phyloP scores from a whole-genome alignment of 306 rosid species.

The Nissolia schottii region DNA sequence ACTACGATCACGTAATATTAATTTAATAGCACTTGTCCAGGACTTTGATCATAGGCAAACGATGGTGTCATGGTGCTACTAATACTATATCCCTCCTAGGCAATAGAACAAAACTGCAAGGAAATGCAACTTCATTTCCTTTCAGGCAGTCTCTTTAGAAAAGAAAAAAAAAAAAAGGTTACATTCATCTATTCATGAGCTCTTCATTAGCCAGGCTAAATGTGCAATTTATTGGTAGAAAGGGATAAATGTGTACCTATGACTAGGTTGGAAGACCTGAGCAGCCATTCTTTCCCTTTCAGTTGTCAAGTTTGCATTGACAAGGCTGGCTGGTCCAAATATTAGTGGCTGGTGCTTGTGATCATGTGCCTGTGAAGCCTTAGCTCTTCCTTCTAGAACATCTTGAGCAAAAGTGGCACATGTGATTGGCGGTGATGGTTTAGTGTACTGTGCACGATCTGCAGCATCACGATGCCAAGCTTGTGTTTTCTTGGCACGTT shows the following conservation, averaged over 20 bases:
- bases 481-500: slow-evolving; percentile 75
- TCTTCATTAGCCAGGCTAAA: neutral
- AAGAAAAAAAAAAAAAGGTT: too few relatives aligned
- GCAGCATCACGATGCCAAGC: slow-evolving; percentile 80
- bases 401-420: slow-evolving; percentile 99
- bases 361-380: slow-evolving; percentile 72
- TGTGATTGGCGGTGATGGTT: slow-evolving; percentile 75
- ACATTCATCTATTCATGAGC: neutral
- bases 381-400: slow-evolving; percentile 95
- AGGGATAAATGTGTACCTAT: slow-evolving; percentile 30
- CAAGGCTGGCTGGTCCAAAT: slow-evolving; percentile 92
- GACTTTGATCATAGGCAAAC: neutral
- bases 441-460: slow-evolving; percentile 51
- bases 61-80: neutral
- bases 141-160: neutral
- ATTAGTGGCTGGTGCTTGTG: slow-evolving; percentile 91
- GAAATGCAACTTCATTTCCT: slow-evolving; percentile 10
- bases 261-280: slow-evolving; percentile 88
- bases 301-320: slow-evolving; percentile 67
- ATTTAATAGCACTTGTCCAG: neutral
- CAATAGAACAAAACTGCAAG: neutral
- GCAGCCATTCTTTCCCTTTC: slow-evolving; percentile 90
- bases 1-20: neutral
- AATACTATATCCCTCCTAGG: neutral
- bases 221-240: neutral